Base-by-base conservation (phyloP, 2,329 filamentous ascomycete genomes). In the Clonostachys solani region DNA sequence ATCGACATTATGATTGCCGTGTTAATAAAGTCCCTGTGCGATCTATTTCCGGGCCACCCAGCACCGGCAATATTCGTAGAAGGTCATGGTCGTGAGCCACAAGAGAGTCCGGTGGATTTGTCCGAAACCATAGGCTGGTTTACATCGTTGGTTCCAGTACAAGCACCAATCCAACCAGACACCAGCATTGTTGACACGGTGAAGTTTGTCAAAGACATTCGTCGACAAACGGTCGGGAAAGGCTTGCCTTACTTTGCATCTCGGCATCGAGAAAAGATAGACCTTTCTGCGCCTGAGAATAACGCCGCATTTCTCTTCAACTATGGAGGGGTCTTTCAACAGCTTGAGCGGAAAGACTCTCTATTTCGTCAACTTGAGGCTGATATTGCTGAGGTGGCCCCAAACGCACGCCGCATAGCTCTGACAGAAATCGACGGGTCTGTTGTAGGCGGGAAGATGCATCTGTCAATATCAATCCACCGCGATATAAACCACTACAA, bases 281-380 rank as follows among this genome's bases (percentile, higher is more conserved):
- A 62, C 2, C 52, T 49, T 2, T 49, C 65, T 35, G 51, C 60
- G 33, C 69, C 65, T 50, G 49, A 52, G 2, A 52, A 63, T 2
- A 63, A 69, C 49, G 58, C 72, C 49, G 76, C 79, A 51, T 50
- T 78, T 3, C 56, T 71, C 0, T 75, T 78, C 60, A 78, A 78
- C 54, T 78, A 74, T 49, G 71, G 8, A 60, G 68, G 44, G 1
- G 49, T 52, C 33, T 63, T 57, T 23, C 60, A 63, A 16, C 60
- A 63, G 9, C 52, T 63, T 1, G 60, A 63, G 19, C 54, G 52
- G 5, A 48, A 53, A 2, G 57, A 49, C 1, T 56, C 56, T 5
- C 49, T 62, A 0, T 61, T 63, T 17, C 57, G 44, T 9, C 47
- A 60, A 12, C 52, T 53, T 46, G 59, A 56, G 23, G 60, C 62